Base-by-base conservation (phyloP, 2,329 filamentous ascomycete genomes). In the Neofusicoccum parvum region DNA sequence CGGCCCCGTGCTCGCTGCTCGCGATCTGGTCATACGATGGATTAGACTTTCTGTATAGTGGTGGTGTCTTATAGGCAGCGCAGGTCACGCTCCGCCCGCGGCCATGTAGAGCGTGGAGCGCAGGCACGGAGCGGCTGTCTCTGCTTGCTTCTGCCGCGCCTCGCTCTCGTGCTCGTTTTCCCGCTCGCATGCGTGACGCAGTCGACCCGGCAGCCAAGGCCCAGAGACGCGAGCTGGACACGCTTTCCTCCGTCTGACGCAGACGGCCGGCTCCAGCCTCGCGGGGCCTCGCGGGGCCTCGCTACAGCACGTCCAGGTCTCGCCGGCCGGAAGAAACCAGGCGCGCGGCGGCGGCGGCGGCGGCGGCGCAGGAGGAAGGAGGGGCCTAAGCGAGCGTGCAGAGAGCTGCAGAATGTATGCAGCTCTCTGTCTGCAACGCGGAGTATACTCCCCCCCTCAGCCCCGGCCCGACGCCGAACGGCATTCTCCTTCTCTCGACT, bases 381-480 rank as follows among this genome's bases (percentile, higher is more conserved):
- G 23, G 12, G 43, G 5, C 14, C 43, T 45, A 41, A 56, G 53
- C 53, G 53, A 43, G 32, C 27, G 43, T 59, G 54, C 54, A 39
- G 10, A 14, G 10, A 9, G 37, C 14, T 45, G 43, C n/a, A 58
- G 53, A 58, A 17, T 58, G 39, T 59, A 59, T 59, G 43, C 54
- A 53, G 15, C 15, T 20, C 50, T 34, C 17, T 9, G 3, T 17
- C 20, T 17, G 41, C 23, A 20, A 34, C 54, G 15, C 54, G 53
- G 53, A 58, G 39, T 59, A 36, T 46, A 59, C 54, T 59, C 41
- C 54, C 41, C n/a, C 10, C 37, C 53, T 14, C 39, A 32, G 39
- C 53, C 20, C 48, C 34, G 20, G 37, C 34, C 7, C 27, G 27
- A 6, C 5, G 5, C 20, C 20, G 6, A 15, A 43, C 53, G 53